These are phyloP conservation scores for Termitomyces sp. DNA, from an alignment of 768 basidiomycete genomes.

Conservation along the genomic window DNA sequence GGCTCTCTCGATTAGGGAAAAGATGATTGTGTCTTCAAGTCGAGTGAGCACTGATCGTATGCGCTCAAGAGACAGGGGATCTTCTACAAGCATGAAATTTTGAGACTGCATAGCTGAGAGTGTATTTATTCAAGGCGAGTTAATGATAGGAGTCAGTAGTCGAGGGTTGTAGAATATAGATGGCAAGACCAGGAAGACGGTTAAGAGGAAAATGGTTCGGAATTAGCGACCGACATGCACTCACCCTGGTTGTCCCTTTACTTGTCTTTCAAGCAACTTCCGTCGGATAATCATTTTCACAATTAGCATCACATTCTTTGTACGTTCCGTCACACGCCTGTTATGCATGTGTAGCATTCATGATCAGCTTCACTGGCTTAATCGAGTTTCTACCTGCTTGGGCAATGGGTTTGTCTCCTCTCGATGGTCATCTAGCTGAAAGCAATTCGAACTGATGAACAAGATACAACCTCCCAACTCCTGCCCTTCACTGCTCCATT, in stretches of 20 bases:
- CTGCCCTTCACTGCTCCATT: too few species aligned
- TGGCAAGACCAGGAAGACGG: too few species aligned
- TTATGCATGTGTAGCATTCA: background rate
- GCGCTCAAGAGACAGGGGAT: slow-evolving; percentile 83
- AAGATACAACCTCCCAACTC: too few species aligned
- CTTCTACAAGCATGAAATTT: slow-evolving; percentile 72
- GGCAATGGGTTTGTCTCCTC: too few species aligned
- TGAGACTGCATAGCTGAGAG: slow-evolving; percentile 43
- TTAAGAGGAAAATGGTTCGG: too few species aligned
- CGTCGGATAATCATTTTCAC: background rate
- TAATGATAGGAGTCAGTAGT: background rate
- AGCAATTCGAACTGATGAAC: too few species aligned
- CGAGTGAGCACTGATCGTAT: slow-evolving; percentile 86
- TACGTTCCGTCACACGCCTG: background rate
- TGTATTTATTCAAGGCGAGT: background rate
- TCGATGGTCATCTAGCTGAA: too few species aligned
- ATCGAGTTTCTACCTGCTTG: background rate
- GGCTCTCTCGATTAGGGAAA: slow-evolving; percentile 93
- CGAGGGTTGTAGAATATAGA: background rate
- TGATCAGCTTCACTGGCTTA: background rate
- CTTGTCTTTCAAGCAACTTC: background rate
- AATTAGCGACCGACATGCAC: background rate
- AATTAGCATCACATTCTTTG: background rate
- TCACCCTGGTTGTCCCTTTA: background rate
- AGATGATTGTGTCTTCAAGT: slow-evolving; percentile 99